These are phyloP conservation scores for Starmerella apis DNA, from an alignment of 805 yeast species.

Conservation along the genomic window DNA sequence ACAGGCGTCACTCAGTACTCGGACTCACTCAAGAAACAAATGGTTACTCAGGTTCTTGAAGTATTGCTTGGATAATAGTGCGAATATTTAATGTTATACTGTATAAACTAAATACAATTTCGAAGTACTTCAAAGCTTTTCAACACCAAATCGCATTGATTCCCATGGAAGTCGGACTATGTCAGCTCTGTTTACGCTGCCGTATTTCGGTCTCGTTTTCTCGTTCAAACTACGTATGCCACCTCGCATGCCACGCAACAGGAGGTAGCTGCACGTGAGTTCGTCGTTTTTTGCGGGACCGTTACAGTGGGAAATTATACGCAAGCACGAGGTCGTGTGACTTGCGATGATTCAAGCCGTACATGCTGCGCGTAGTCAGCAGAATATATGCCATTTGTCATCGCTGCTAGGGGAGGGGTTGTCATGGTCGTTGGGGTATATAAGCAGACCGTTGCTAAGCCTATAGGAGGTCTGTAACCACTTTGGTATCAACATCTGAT, in stretches of 20 bases:
- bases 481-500: conserved; percentile 33
- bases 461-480: background rate
- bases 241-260: background rate
- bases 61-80: no score
- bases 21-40: no score
- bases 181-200: background rate
- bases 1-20: no score
- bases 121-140: no score
- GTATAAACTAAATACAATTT: no score
- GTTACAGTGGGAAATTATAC: background rate
- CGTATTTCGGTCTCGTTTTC: background rate
- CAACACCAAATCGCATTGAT: no score
- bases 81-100: no score
- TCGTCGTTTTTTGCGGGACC: background rate
- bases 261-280: background rate
- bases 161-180: no score
- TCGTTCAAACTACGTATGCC: background rate
- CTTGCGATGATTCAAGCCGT: conserved; percentile 3
- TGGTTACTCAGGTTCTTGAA: no score
- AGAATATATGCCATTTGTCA: background rate
- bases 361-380: conserved; percentile 7
- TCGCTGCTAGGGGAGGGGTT: conserved; percentile 9
- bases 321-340: conserved; percentile 7
- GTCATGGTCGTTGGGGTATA: conserved; percentile 12
- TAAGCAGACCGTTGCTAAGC: background rate